Conservation (phyloP, 176 grass and related monocot genomes). For the Lolium perenne region DNA sequence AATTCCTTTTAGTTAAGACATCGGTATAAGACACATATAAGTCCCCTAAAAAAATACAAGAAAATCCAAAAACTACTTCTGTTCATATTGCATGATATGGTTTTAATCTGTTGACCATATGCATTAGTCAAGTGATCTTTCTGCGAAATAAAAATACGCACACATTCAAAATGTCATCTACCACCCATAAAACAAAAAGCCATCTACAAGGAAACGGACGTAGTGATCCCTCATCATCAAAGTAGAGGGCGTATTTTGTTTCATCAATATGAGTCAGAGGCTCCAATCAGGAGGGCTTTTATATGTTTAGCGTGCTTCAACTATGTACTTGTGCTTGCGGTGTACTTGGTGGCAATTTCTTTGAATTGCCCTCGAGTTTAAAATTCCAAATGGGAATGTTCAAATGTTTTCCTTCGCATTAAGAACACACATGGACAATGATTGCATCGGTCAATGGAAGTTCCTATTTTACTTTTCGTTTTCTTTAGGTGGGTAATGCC, state of each 20-base stretch:
- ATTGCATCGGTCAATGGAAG: not conserved
- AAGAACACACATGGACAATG: not conserved
- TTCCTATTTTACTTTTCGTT: not conserved
- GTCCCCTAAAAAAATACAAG: too few relatives aligned
- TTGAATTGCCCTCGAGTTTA: not conserved
- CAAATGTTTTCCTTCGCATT: not conserved
- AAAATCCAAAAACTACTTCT: not conserved
- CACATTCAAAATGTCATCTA: too few relatives aligned
- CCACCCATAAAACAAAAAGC: too few relatives aligned
- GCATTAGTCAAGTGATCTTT: not conserved
- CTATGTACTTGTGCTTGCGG: not conserved
- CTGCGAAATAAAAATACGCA: too few relatives aligned
- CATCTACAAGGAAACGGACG: too few relatives aligned
- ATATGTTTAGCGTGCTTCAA: not conserved
- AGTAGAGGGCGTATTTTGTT: too few relatives aligned
- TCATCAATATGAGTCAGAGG: too few relatives aligned
- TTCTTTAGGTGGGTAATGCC: not conserved
- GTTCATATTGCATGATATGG: not conserved
- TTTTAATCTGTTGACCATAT: not conserved
- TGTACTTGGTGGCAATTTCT: constrained; percentile 24
- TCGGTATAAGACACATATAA: not conserved
- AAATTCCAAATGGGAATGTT: not conserved
- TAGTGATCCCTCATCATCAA: too few relatives aligned
- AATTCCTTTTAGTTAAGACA: not conserved
- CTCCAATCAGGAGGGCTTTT: not conserved